phyloP scores from a whole-genome alignment of 495 filamentous ascomycete genomes.

The Penicillium robsamsonii region DNA sequence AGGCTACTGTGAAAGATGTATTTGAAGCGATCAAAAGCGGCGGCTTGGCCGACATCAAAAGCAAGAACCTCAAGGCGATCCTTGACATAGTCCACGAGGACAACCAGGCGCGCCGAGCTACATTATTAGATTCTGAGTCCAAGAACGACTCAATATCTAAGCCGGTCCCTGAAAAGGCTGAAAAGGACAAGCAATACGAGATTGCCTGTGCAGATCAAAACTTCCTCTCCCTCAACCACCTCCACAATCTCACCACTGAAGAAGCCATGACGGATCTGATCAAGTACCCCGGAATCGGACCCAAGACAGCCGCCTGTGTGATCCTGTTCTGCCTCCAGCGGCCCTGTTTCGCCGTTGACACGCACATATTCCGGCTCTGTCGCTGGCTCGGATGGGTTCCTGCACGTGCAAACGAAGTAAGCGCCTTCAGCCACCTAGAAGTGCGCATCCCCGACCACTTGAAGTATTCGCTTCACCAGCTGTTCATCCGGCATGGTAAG shows the following conservation, averaged over 20 bases:
- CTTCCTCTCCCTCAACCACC: constrained; percentile 71
- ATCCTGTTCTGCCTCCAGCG: constrained; percentile 74
- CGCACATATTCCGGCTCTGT: constrained; percentile 77
- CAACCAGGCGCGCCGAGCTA: constrained; percentile 50
- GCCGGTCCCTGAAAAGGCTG: constrained; percentile 15
- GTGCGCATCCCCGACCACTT: constrained; percentile 76
- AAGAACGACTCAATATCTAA: constrained; percentile 3
- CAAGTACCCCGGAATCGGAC: constrained; percentile 80
- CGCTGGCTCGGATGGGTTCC: constrained; percentile 87
- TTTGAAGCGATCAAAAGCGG: constrained; percentile 70
- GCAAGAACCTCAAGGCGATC: constrained; percentile 74
- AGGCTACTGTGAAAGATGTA: constrained; percentile 59
- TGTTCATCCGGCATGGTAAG: constrained; percentile 86
- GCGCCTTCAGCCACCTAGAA: constrained; percentile 78
- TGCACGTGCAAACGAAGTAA: constrained; percentile 54
- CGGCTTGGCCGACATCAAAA: constrained; percentile 67
- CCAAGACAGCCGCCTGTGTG: constrained; percentile 89
- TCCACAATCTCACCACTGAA: constrained; percentile 63
- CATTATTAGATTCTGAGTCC: constrained; percentile 21
- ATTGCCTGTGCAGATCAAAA: constrained; percentile 54
- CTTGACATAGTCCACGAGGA: constrained; percentile 77
- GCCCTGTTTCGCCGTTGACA: constrained; percentile 82
- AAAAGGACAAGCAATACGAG: constrained; percentile 48
- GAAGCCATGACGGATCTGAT: constrained; percentile 72
- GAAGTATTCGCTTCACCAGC: constrained; percentile 85